Base-by-base conservation (phyloP, 2,329 filamentous ascomycete genomes). In the Exophiala bonariae region DNA sequence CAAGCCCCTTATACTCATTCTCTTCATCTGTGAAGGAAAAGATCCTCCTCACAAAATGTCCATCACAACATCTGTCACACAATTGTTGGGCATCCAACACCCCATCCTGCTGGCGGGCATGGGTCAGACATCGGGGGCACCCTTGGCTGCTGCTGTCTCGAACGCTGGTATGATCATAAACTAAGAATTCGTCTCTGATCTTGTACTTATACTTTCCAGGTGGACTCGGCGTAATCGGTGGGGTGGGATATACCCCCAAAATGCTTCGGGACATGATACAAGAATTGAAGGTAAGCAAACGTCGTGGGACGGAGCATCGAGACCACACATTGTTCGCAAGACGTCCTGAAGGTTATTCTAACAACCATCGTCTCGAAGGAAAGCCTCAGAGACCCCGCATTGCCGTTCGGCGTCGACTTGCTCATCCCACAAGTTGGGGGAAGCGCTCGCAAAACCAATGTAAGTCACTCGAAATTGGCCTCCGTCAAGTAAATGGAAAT, bases 391-490 rank as follows among this genome's bases (percentile, higher is more conserved):
- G 70, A 73, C 26, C 81, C 84, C 0, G 71, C 75, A 44, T 75
- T 91, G 4, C 86, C 87, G 0, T 93, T 93, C 64, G 89, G 88
- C 58, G 79, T 93, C 31, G 89, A 93, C 66, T 80, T 95, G 4
- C 87, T 88, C 0, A 78, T 95, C 20, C 87, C 89, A 2, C 87
- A 93, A 70, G 73, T 93, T 41, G 89, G 89, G 47, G 87, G 85
- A 36, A 75, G 69, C 34, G 88, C 89, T 7, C 79, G 89, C 55
- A 86, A 86, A 70, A 93, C 88, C 3, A 95, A 58, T 28, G 49
- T 52, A 44, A 44, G 49, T 47, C 16, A 10, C 35, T n/a, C n/a
- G n/a, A n/a, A n/a, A n/a, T n/a, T n/a, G n/a, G n/a, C n/a, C n/a
- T n/a, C n/a, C n/a, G n/a, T n/a, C n/a, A n/a, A n/a, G n/a, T n/a